Percentiles rank a stretch among this genome's conserved stretches.
Conservation (phyloP, 345 rosid species). For the Syzygium aromaticum region DNA sequence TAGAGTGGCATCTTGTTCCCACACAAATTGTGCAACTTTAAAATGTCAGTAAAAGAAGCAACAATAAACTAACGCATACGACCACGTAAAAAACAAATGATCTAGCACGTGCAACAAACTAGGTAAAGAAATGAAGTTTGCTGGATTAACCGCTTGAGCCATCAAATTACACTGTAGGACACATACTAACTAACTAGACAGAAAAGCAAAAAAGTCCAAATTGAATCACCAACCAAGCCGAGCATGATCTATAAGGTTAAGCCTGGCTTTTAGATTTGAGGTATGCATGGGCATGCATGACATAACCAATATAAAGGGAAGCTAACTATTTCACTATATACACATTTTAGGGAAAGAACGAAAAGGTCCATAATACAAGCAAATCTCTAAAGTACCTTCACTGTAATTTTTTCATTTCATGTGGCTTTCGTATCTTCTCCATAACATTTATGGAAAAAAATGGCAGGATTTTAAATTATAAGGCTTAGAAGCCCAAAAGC, state of each 20-base stretch:
- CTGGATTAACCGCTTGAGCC: not conserved
- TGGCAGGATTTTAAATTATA: not conserved
- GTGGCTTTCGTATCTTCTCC: not conserved
- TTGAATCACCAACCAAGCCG: not conserved
- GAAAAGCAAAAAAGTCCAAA: not conserved
- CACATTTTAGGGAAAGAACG: not conserved
- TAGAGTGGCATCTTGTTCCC: not conserved
- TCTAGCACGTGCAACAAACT: not conserved
- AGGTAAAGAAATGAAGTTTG: not conserved
- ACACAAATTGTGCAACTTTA: not conserved
- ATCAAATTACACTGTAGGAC: rapidly evolving
- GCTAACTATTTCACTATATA: not conserved
- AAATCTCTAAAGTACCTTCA: not conserved
- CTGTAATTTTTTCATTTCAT: not conserved
- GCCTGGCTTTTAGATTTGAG: not conserved
- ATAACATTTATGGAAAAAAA: not conserved
- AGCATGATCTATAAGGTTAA: not conserved
- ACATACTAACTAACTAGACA: not conserved
- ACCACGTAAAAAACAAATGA: not conserved
- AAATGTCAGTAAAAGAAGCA: not conserved
- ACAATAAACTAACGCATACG: not conserved
- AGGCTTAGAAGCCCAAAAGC: not conserved
- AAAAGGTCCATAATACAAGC: not conserved
- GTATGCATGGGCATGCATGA: not conserved
- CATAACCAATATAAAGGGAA: not conserved